phyloP scores from a whole-genome alignment of 73 alveolate genomes.

The Effrenium voratum region DNA sequence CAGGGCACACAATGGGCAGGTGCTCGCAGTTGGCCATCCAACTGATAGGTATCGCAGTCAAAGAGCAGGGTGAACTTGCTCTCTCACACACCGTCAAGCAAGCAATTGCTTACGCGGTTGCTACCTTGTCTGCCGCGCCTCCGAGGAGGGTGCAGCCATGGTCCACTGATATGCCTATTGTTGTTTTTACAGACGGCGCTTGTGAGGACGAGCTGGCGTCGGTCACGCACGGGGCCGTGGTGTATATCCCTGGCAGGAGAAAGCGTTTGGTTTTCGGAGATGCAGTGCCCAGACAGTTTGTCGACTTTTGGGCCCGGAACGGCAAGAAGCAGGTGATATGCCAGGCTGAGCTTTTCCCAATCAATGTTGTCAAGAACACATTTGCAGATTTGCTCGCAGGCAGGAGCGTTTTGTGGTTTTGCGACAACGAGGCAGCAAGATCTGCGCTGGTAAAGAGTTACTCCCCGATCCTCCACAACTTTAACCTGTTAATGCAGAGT shows the following conservation, averaged over 20 bases:
- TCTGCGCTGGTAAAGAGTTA: background rate
- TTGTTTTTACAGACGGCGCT: background rate
- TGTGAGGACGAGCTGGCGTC: background rate
- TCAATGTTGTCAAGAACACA: background rate
- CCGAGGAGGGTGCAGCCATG: background rate
- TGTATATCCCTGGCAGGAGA: background rate
- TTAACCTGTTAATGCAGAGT: background rate
- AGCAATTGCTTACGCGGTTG: background rate
- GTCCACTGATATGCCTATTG: background rate
- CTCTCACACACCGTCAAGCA: too few species aligned
- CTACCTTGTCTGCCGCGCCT: background rate
- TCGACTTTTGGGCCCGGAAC: background rate
- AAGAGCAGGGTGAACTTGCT: too few species aligned
- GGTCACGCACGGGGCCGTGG: conserved; percentile 8
- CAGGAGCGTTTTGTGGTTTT: background rate
- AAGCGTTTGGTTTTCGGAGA: background rate
- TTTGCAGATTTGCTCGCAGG: background rate
- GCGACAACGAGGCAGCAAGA: background rate
- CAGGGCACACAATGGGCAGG: background rate
- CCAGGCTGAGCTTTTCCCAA: background rate
- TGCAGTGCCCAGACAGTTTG: background rate
- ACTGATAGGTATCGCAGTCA: background rate
- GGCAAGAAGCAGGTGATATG: background rate
- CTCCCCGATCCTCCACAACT: background rate
- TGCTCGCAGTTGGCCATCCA: conserved; percentile 3